Percentiles rank a stretch among this genome's conserved stretches.
phyloP scores from a whole-genome alignment of 495 filamentous ascomycete genomes.

The Talaromyces stipitatus region DNA sequence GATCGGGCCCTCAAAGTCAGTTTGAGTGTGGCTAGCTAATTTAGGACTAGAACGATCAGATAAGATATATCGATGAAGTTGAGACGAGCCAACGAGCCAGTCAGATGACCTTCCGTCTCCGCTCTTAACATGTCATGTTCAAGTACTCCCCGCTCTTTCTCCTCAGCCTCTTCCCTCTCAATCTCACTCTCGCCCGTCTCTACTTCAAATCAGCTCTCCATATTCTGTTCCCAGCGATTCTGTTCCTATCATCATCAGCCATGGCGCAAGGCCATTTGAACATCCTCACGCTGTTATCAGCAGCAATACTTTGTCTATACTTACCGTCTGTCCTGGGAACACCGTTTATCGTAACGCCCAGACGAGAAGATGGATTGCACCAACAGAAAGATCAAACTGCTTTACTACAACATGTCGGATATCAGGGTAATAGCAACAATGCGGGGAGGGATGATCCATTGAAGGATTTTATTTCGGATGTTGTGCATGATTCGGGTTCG shows the following conservation, averaged over 20 bases:
- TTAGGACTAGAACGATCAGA: background rate
- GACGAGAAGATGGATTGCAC: conserved; percentile 3
- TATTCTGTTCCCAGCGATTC: background rate
- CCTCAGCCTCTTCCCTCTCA: background rate
- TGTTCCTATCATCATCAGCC: background rate
- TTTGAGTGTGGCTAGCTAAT: no score
- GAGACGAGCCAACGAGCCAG: background rate
- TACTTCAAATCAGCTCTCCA: background rate
- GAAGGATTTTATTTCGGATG: conserved; percentile 12
- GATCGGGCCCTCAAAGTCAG: no score
- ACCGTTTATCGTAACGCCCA: background rate
- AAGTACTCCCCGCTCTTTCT: background rate
- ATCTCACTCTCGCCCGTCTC: background rate
- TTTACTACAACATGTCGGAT: background rate
- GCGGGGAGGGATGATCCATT: conserved; percentile 10
- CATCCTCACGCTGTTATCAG: conserved; percentile 5
- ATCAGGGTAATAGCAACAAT: background rate
- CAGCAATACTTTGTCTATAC: background rate
- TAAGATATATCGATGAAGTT: background rate
- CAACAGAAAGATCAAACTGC: background rate
- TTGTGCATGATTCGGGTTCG: background rate
- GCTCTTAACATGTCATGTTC: background rate
- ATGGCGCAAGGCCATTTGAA: background rate
- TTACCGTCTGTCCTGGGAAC: background rate
- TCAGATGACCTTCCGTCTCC: background rate